Evolutionary conservation across 257 asterid species (phyloP), one percentile per base, ranked within the genome.

Genomic region (Echium plantagineum): DNA sequence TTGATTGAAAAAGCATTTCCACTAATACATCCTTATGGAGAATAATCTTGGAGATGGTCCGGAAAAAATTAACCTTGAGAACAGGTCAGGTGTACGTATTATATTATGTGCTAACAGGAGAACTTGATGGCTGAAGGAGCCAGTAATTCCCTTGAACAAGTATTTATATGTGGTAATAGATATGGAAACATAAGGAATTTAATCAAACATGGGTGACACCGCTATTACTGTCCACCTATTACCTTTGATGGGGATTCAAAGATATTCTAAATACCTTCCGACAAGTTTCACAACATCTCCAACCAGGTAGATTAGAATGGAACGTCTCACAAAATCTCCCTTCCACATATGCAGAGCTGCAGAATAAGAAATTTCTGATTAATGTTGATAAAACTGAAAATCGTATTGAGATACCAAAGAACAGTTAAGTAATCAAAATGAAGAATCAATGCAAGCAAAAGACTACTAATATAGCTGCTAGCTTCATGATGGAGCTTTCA

Each of bases 211-310:
- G 17, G 49, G 17, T 42, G 17, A 42, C 49, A 42, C 17, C 10
- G 16, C 49, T 5, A 42, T 13, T 12, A 42, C 49, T 10, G 49
- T 42, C 49, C 49, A 42, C 5, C 49, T 13, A 42, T n/a, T 21
- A 17, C 48, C 59, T 47, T 68, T 20, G 22, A 54, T 15, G 19
- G 55, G 62, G 63, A 62, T 51, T 35, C 13, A 56, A 30, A 24
- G 19, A 54, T 57, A 32, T 31, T 58, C 35, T n/a, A 52, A 31
- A 75, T 80, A 89, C 99, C 97, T 93, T 89, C 64, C 97, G 96
- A 69, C 99, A 93, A 78, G 99, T 86, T 72, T 93, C 97, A 32
- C 99, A 93, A 66, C 94, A 84, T 75, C 99, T 93, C 99, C 99
- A 93, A 69, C 99, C 99, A 67, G 97, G 82, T 75, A 85, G 80